Percentiles rank a stretch among this genome's conserved stretches.
Evolutionary conservation across 805 yeast species (phyloP).

Genomic region (Spathaspora passalidarum): DNA sequence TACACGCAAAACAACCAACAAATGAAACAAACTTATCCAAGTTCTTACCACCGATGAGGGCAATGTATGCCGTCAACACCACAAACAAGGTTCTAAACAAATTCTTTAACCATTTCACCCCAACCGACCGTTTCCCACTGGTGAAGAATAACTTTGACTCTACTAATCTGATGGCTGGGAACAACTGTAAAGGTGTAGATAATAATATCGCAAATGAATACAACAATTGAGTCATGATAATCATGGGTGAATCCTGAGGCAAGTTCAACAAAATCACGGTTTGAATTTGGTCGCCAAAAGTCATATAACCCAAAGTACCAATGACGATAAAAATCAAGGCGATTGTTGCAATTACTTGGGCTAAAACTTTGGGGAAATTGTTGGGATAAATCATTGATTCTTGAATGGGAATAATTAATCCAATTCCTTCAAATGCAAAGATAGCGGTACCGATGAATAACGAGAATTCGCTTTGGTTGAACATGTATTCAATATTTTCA

Average conservation of each 20-base stretch:
- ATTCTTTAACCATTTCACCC: slow-evolving; percentile 67
- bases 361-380: slow-evolving; percentile 64
- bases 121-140: slow-evolving; percentile 57
- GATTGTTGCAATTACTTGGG: slow-evolving; percentile 59
- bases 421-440: slow-evolving; percentile 87
- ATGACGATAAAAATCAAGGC: slow-evolving; percentile 59
- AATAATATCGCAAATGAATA: slow-evolving; percentile 72
- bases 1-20: slow-evolving; percentile 82
- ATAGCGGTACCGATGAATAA: slow-evolving; percentile 80
- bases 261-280: slow-evolving; percentile 71
- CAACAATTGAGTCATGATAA: slow-evolving; percentile 63
- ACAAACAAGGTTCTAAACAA: slow-evolving; percentile 55
- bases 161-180: slow-evolving; percentile 74
- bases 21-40: slow-evolving; percentile 74
- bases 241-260: slow-evolving; percentile 63
- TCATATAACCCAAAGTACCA: slow-evolving; percentile 66
- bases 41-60: slow-evolving; percentile 65
- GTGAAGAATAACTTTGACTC: slow-evolving; percentile 56
- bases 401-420: slow-evolving; percentile 76
- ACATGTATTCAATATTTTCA: slow-evolving; percentile 44
- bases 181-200: slow-evolving; percentile 77
- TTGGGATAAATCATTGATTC: slow-evolving; percentile 78
- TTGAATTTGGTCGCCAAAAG: slow-evolving; percentile 61
- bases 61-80: slow-evolving; percentile 50
- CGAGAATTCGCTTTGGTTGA: slow-evolving; percentile 61